Evolutionary conservation across 805 yeast species (phyloP), one percentile per base, ranked within the genome.

Genomic region (Yamadazyma nakazawae): DNA sequence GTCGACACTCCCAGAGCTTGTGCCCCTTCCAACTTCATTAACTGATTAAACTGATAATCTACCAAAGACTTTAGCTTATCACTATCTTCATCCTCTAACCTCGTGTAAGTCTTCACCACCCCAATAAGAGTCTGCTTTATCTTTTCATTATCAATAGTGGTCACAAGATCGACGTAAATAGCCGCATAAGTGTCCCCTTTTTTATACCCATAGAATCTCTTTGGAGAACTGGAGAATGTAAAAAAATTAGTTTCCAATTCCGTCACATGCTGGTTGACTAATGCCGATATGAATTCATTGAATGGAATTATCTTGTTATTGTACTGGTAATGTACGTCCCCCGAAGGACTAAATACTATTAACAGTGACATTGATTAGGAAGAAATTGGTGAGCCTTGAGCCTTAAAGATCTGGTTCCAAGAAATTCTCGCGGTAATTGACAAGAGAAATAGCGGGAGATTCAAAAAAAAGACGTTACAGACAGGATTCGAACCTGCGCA

Each of bases 401-500:
- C n/a, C 8, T 7, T 18, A 19, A 28, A n/a, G 42, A 38, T 16
- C 40, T 16, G 16, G 14, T 10, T 37, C 10, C 21, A 24, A 28
- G n/a, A 28, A 28, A 5, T 12, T 28, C 9, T 28, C 32, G 32
- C 32, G 32, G 32, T 28, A 16, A 16, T 9, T 13, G 36, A 13
- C 5, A 48, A 43, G 66, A 78, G 79, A 79, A 74, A 79, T 72
- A n/a, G n/a, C n/a, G n/a, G n/a, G n/a, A n/a, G n/a, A n/a, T 71
- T n/a, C n/a, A 66, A 64, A 57, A 74, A 79, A 72, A 72, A 67
- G 63, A 57, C 96, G 96, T 86, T 87, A 88, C 95, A 85, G 95
- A 88, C 96, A 88, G 95, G 96, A 88, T 88, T 88, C 96, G 96
- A 88, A 88, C 96, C 95, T 88, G 96, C 96, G 96, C 66, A 69